Percentiles rank a stretch among this genome's conserved stretches.
Conservation (phyloP, 345 rosid genomes). For the Barbarea vulgaris region DNA sequence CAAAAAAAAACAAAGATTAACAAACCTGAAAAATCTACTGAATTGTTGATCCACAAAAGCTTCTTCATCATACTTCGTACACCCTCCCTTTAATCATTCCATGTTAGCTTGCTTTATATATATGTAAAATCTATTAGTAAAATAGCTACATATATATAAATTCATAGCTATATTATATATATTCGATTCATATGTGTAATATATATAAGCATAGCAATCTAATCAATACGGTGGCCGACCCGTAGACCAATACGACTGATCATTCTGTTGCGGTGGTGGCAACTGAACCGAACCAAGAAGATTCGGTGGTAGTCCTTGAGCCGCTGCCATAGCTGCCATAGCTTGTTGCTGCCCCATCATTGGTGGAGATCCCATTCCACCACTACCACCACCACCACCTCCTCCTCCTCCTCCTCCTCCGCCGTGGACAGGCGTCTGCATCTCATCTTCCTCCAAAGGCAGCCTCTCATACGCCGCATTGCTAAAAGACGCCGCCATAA, state of each 20-base stretch:
- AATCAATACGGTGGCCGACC: conserved; percentile 71
- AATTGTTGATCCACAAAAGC: conserved; percentile 35
- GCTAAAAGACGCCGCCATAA: conserved; percentile 97
- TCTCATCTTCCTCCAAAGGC: conserved; percentile 90
- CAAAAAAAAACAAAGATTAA: background rate
- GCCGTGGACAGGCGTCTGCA: conserved; percentile 45
- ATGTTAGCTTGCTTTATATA: conserved; percentile 39
- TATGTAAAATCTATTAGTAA: conserved; percentile 37
- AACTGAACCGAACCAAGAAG: conserved; percentile 84
- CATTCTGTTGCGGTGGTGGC: conserved; percentile 50
- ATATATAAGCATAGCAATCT: conserved; percentile 25
- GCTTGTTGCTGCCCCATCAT: conserved; percentile 61
- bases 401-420: conserved; percentile 6
- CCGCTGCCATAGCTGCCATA: conserved; percentile 50
- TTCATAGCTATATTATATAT: conserved; percentile 30
- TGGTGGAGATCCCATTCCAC: conserved; percentile 75
- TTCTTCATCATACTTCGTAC: conserved; percentile 23
- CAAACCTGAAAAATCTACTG: conserved; percentile 33
- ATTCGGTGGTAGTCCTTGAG: conserved; percentile 85
- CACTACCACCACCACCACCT: conserved; percentile 54
- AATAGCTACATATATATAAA: conserved; percentile 40
- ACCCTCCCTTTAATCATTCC: conserved; percentile 18
- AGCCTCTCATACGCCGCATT: conserved; percentile 98
- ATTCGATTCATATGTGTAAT: background rate
- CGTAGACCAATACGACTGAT: conserved; percentile 78